These are phyloP conservation scores for Pseudonectria buxi DNA, from an alignment of 2,329 filamentous ascomycete genomes.

Conservation along the genomic window DNA sequence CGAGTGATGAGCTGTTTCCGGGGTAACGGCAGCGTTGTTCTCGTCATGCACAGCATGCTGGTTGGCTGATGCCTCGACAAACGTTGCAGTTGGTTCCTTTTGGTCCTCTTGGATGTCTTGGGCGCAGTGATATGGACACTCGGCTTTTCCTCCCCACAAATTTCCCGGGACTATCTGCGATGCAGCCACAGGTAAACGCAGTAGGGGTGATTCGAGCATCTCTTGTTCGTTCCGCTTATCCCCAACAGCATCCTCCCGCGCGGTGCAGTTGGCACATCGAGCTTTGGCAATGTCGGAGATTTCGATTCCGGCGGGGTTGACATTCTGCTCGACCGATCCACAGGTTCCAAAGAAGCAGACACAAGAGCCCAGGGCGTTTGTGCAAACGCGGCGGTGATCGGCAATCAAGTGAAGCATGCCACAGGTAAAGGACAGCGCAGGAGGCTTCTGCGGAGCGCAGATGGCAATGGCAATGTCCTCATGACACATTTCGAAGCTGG, in stretches of 20 bases:
- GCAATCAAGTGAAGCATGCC: conserved; percentile 20
- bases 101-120: not conserved
- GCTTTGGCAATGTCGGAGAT: conserved; percentile 6
- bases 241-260: conserved; percentile 9
- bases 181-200: conserved; percentile 2
- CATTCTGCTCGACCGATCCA: conserved; percentile 4
- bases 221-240: conserved; percentile 5
- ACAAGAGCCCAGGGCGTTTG: conserved; percentile 7
- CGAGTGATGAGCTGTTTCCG: too few relatives aligned
- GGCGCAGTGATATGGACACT: conserved; percentile 8
- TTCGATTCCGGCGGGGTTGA: conserved; percentile 1
- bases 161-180: not conserved
- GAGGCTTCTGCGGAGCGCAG: conserved; percentile 10
- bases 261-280: conserved; percentile 12
- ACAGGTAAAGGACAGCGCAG: conserved; percentile 10
- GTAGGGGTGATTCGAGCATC: conserved; percentile 11
- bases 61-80: too few relatives aligned
- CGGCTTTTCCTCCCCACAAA: conserved; percentile 5
- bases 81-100: too few relatives aligned
- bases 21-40: too few relatives aligned
- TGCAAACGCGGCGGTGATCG: conserved; percentile 7
- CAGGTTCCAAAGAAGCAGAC: conserved; percentile 21
- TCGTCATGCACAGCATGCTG: too few relatives aligned
- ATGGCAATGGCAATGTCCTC: conserved; percentile 16
- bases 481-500: conserved; percentile 14